These are phyloP conservation scores for Thielaviopsis populi DNA, from an alignment of 2,329 filamentous ascomycete species.

Conservation along the genomic window DNA sequence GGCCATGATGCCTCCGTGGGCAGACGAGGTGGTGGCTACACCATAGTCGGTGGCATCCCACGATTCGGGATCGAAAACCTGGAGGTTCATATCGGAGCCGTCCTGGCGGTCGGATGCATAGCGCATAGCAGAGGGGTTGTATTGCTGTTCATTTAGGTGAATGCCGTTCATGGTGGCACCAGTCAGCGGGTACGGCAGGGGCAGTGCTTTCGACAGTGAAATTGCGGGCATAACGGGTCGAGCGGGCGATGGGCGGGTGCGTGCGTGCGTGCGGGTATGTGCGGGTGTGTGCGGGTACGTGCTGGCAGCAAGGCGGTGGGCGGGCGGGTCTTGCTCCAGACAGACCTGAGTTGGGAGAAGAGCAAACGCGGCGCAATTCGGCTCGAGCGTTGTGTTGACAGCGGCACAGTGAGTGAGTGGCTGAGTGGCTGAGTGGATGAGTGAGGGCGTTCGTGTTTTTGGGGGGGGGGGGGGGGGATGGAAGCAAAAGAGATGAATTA, in stretches of 20 bases:
- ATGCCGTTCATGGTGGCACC: not conserved
- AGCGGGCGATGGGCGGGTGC: not conserved
- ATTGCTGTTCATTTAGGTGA: conserved; percentile 1
- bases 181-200: conserved; percentile 2
- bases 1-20: not conserved
- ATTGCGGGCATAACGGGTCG: conserved; percentile 9
- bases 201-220: conserved; percentile 8
- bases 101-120: conserved; percentile 5
- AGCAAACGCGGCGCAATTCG: not conserved
- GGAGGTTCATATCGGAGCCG: conserved; percentile 2
- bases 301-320: not conserved
- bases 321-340: not conserved
- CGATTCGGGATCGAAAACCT: not conserved
- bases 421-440: not conserved
- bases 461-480: not conserved
- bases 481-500: not conserved
- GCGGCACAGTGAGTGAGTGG: not conserved
- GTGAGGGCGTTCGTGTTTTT: no score
- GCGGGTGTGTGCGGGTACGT: no score
- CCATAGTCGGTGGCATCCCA: conserved; percentile 2
- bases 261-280: no score
- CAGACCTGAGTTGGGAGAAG: not conserved
- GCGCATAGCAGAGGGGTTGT: conserved; percentile 3
- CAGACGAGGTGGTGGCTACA: not conserved
- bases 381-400: conserved; percentile 2